These are phyloP conservation scores for Lactarius evosmus DNA, from an alignment of 768 basidiomycete species.

Conservation along the genomic window DNA sequence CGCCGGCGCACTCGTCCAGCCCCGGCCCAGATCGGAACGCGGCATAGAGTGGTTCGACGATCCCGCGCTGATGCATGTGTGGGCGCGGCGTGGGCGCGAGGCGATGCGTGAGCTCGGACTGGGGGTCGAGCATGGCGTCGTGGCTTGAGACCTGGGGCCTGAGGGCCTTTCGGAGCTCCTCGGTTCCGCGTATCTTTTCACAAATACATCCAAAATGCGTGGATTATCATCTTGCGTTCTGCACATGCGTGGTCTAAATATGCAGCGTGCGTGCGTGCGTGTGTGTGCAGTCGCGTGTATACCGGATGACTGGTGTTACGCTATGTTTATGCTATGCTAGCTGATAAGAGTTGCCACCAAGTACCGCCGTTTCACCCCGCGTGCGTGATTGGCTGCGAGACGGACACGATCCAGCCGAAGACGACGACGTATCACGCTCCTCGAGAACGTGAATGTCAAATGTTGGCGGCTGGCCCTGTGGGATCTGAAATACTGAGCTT, in stretches of 20 bases:
- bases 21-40: conserved; percentile 4
- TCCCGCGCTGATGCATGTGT: conserved; percentile 40
- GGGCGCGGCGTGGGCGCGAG: conserved; percentile 51
- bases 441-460: conserved; percentile 18
- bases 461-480: neutral
- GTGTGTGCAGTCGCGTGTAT: neutral
- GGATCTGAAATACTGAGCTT: neutral
- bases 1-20: conserved; percentile 47
- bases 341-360: conserved; percentile 2
- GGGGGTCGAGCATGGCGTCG: conserved; percentile 41
- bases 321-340: neutral
- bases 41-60: conserved; percentile 53
- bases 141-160: neutral
- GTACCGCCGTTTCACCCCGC: neutral
- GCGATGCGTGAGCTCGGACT: conserved; percentile 52
- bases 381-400: neutral
- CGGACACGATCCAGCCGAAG: neutral
- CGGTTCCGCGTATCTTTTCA: neutral
- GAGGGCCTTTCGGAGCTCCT: neutral
- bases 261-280: neutral
- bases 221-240: neutral
- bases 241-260: neutral
- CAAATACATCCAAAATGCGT: neutral
- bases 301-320: neutral
- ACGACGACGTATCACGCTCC: neutral